Evolutionary conservation across 1,139 yeast species (phyloP), one percentile per base, ranked within the genome.

Genomic region (Entelexis sorbosivorans): DNA sequence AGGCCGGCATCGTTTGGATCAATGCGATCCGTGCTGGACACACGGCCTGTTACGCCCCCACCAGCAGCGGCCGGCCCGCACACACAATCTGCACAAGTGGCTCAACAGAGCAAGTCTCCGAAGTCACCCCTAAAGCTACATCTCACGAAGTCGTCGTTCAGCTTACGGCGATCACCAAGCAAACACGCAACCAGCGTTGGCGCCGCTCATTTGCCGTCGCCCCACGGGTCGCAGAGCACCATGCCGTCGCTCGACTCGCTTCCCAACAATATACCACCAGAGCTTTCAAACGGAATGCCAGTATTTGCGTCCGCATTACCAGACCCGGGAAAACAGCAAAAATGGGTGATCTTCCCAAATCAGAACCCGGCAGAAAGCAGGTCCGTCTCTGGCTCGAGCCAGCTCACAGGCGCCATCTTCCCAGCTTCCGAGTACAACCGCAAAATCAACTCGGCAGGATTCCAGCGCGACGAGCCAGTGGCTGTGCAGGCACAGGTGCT

Each of bases 401-500:
- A 58, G 19, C 47, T 56, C 8, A 56, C 59, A 9, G 58, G 58
- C 14, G 16, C 38, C 5, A 17, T 58, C 1, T 59, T 59, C 46
- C 59, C 58, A 1, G 61, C 60, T 1, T 51, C 62, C 1, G 61
- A 59, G 46, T 59, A 59, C 47, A 59, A 59, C 44, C 55, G 58
- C 5, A 56, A 55, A 20, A 52, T 59, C 43, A 59, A 58, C 42
- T 57, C 58, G 10, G 60, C 60, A 1, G 62, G 62, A 14, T 59
- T 59, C 44, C 52, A 55, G 32, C 48, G 52, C 5, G 61, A 59
- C 36, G 61, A 59, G 52, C 60, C 61, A 17, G 38, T 49, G 22
- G 56, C 60, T 7, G 42, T 55, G 6, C 47, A 46, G n/a, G 36
- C 49, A 5, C 42, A 45, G 44, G 16, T 35, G 40, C 28, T 43